Conservation (phyloP, 2,329 filamentous ascomycete species). For the Clonostachys chloroleuca region DNA sequence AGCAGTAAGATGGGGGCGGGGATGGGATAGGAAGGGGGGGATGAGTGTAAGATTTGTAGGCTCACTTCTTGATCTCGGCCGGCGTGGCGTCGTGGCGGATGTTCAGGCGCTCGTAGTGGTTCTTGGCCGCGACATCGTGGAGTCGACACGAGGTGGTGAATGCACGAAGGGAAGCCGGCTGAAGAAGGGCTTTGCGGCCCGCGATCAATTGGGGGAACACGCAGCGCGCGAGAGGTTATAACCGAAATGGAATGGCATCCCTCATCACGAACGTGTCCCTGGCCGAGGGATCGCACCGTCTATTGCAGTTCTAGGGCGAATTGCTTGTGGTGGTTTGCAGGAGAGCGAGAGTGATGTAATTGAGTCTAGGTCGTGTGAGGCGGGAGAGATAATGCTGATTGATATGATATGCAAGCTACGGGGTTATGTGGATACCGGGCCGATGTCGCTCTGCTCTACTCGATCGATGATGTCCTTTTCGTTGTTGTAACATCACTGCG, state of each 20-base stretch:
- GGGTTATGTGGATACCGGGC: too few species aligned
- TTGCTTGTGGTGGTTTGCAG: too few species aligned
- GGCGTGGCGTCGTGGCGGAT: slow-evolving; percentile 66
- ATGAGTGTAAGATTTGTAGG: slow-evolving; percentile 2
- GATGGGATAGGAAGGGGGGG: slow-evolving; percentile 1
- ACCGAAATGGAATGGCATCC: slow-evolving; percentile 50
- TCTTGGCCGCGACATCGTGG: slow-evolving; percentile 29
- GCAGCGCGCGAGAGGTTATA: slow-evolving; percentile 12
- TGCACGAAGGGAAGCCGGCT: not conserved
- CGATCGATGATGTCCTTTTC: too few species aligned
- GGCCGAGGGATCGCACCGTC: too few species aligned
- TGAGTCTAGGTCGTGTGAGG: too few species aligned
- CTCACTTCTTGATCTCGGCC: slow-evolving; percentile 79
- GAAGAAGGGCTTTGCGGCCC: slow-evolving; percentile 1
- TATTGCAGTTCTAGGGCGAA: too few species aligned
- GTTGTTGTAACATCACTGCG: too few species aligned
- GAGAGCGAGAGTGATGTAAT: too few species aligned
- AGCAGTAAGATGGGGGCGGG: not conserved
- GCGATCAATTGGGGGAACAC: slow-evolving; percentile 6
- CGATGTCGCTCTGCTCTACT: too few species aligned
- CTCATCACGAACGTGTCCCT: slow-evolving; percentile 41
- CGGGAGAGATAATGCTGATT: too few species aligned
- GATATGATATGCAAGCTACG: too few species aligned
- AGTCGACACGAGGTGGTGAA: slow-evolving; percentile 9
- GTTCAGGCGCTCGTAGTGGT: slow-evolving; percentile 80